Percentiles rank a stretch among this genome's conserved stretches.
phyloP scores from a whole-genome alignment of 352 stramenopile species.

The Pythium coloratum region DNA sequence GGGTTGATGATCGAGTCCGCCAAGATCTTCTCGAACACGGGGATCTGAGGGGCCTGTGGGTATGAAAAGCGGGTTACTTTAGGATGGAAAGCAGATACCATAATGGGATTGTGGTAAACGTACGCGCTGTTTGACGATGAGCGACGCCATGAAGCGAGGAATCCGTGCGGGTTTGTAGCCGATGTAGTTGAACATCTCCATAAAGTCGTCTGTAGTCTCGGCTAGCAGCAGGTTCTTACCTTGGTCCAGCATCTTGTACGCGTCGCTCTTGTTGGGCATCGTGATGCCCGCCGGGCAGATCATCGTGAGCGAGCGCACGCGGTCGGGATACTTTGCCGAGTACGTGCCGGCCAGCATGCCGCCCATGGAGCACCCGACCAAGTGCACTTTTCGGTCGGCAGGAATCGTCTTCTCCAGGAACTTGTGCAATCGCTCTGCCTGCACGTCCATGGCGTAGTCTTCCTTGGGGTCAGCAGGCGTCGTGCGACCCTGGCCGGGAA shows the following conservation, averaged over 20 bases:
- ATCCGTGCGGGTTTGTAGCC: constrained; percentile 34
- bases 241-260: constrained; percentile 55
- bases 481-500: constrained; percentile 67
- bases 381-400: constrained; percentile 57
- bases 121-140: constrained; percentile 32
- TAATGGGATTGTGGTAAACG: background rate
- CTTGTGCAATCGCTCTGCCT: constrained; percentile 52
- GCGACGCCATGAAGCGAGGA: constrained; percentile 34
- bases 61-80: background rate
- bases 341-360: constrained; percentile 77
- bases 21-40: constrained; percentile 64
- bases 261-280: constrained; percentile 63
- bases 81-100: background rate
- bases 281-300: constrained; percentile 71
- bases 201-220: constrained; percentile 55
- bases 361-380: constrained; percentile 77
- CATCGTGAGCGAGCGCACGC: constrained; percentile 64
- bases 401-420: constrained; percentile 57
- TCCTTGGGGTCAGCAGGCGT: constrained; percentile 42
- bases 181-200: constrained; percentile 54
- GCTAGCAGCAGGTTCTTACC: constrained; percentile 67
- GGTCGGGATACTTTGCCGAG: constrained; percentile 55
- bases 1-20: constrained; percentile 50
- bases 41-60: constrained; percentile 41
- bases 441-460: constrained; percentile 54